Evolutionary conservation across 2,329 filamentous ascomycete species (phyloP), one percentile per base, ranked within the genome.

Genomic region (Lachnellula occidentalis): DNA sequence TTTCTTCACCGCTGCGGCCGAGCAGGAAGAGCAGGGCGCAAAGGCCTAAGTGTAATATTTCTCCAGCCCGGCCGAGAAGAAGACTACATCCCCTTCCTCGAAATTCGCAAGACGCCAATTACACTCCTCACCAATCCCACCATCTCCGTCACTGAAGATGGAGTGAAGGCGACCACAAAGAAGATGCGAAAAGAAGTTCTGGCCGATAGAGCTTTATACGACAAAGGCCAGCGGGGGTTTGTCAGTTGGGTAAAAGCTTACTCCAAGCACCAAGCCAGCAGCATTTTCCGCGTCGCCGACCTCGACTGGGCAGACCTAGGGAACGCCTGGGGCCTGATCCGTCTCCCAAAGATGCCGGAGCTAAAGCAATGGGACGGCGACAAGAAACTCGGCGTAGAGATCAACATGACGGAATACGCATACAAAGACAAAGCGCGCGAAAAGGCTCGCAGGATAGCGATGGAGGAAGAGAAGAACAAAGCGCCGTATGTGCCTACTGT

Each of bases 241-340:
- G 92, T 97, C 21, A 92, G 88, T 67, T 97, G 91, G 88, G 84
- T 95, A 1, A 84, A 91, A 67, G 88, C 89, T 62, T 97, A 97
- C 73, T 88, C 83, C 67, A 95, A 94, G 66, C 94, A 97, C 66
- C 85, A 92, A 61, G 91, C 92, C 1, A 86, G 83, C 56, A 95
- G 90, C 66, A 97, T 99, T 62, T 99, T 99, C 76, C 83, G 88
- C 11, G 76, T 90, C 2, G 71, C 78, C 3, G 90, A 95, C 65
- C 77, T 96, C 15, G 86, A 96, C 69, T 99, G 94, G 94, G 74
- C 79, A 5, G 87, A 91, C 51, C 77, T 94, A 1, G 92, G 85
- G 1, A 78, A 83, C 51, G 88, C 87, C 0, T 99, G 92, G 90
- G 94, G 90, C 1, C 77, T 99, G 1, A 76, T 96, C 2, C 85